phyloP scores from a whole-genome alignment of 1,139 yeast genomes.

The Scheffersomyces segobiensis region DNA sequence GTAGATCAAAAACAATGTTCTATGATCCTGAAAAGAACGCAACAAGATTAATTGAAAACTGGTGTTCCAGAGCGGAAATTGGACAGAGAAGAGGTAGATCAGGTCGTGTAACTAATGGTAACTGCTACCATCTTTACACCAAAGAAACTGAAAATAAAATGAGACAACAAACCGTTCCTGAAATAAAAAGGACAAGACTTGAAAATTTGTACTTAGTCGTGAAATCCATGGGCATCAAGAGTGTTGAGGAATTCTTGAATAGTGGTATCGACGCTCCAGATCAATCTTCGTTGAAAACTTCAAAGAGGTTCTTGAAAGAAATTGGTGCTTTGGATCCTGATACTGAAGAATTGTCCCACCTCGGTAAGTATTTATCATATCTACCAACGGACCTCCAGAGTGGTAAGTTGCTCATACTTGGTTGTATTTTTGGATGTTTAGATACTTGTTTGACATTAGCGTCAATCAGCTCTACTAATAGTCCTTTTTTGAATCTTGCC shows the following conservation, averaged over 20 bases:
- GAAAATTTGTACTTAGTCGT: slow-evolving; percentile 82
- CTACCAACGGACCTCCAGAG: slow-evolving; percentile 86
- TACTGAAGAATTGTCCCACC: slow-evolving; percentile 60
- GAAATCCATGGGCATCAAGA: slow-evolving; percentile 81
- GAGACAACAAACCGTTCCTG: slow-evolving; percentile 81
- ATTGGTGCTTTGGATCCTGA: slow-evolving; percentile 65
- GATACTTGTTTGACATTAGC: slow-evolving; percentile 75
- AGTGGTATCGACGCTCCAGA: slow-evolving; percentile 85
- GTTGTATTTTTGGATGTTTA: slow-evolving; percentile 83
- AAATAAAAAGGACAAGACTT: slow-evolving; percentile 77
- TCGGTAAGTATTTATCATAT: slow-evolving; percentile 80
- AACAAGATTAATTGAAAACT: slow-evolving; percentile 71
- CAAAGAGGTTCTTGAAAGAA: slow-evolving; percentile 60
- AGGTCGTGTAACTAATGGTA: slow-evolving; percentile 89
- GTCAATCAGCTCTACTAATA: slow-evolving; percentile 69
- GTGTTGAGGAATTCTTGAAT: slow-evolving; percentile 67
- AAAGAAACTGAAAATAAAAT: slow-evolving; percentile 56
- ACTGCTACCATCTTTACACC: slow-evolving; percentile 80
- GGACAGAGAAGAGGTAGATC: slow-evolving; percentile 96
- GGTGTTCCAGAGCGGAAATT: slow-evolving; percentile 93
- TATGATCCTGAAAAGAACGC: slow-evolving; percentile 70
- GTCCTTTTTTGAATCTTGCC: slow-evolving; percentile 64
- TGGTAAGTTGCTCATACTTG: slow-evolving; percentile 77
- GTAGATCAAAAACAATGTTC: slow-evolving; percentile 75
- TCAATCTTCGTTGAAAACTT: slow-evolving; percentile 55